These are phyloP conservation scores for Ulota crispa DNA, from an alignment of 225 moss, liverwort and hornwort genomes.

Conservation along the genomic window DNA sequence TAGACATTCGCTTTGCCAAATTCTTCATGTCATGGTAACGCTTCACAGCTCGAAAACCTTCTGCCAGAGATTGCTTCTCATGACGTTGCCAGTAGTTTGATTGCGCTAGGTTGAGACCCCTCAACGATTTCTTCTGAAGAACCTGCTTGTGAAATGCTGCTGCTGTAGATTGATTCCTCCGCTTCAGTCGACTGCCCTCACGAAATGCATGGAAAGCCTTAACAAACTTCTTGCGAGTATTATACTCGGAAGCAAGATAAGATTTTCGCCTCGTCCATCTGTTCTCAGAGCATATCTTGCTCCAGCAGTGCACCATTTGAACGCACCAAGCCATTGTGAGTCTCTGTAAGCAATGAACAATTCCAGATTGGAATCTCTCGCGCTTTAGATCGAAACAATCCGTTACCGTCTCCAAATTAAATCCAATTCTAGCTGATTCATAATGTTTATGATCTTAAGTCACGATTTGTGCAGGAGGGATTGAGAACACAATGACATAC, in stretches of 20 bases:
- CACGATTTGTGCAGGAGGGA: not conserved
- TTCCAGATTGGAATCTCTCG: not conserved
- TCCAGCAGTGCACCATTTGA: constrained; percentile 55
- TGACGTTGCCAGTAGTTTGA: not conserved
- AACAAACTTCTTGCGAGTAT: constrained; percentile 23
- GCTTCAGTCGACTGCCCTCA: constrained; percentile 19
- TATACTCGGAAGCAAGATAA: constrained; percentile 35
- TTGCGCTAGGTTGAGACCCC: constrained; percentile 15
- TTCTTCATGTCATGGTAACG: constrained; percentile 11
- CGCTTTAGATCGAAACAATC: not conserved
- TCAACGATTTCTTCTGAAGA: constrained; percentile 24
- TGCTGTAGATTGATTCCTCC: constrained; percentile 7
- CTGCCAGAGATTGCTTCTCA: constrained; percentile 13
- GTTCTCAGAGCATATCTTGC: constrained; percentile 37
- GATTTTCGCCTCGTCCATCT: constrained; percentile 29
- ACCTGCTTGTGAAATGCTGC: constrained; percentile 7
- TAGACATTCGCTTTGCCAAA: constrained; percentile 1
- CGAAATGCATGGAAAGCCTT: constrained; percentile 34
- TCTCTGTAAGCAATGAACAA: constrained; percentile 32
- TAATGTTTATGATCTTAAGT: not conserved
- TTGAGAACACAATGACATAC: not conserved
- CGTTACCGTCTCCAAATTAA: not conserved
- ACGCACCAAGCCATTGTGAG: constrained; percentile 49
- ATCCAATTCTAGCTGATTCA: not conserved
- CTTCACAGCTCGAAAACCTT: constrained; percentile 25